Conservation (phyloP, 2,329 filamentous ascomycete genomes). For the Thielaviopsis euricoi region DNA sequence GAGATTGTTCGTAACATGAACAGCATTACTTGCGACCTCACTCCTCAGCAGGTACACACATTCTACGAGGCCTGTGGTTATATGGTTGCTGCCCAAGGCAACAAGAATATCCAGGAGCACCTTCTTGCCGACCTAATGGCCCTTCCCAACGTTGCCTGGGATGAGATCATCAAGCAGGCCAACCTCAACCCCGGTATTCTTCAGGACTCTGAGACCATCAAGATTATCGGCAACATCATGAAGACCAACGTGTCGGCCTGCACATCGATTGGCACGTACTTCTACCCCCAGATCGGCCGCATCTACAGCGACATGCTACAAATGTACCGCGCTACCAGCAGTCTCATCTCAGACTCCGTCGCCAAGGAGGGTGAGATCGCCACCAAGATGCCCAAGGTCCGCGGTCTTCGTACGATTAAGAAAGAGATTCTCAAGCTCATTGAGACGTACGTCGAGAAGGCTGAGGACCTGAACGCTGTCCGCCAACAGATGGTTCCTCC, state of each 20-base stretch:
- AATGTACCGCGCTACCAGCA: conserved; percentile 96
- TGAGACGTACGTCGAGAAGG: conserved; percentile 95
- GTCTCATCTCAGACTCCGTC: conserved; percentile 87
- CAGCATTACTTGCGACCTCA: conserved; percentile 89
- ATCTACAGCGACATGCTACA: conserved; percentile 98
- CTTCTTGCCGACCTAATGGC: conserved; percentile 85
- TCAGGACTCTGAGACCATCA: conserved; percentile 88
- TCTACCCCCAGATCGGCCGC: conserved; percentile 91
- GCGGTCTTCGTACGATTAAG: conserved; percentile 91
- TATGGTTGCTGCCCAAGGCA: conserved; percentile 96
- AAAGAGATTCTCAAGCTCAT: conserved; percentile 98
- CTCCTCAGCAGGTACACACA: conserved; percentile 92
- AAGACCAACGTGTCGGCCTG: conserved; percentile 99
- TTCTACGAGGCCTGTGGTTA: conserved; percentile 99
- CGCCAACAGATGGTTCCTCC: conserved; percentile 91
- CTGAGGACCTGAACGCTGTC: conserved; percentile 87
- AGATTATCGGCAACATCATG: conserved; percentile 99
- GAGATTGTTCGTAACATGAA: conserved; percentile 93
- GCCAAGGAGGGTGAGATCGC: conserved; percentile 51
- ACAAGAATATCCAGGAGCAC: conserved; percentile 84
- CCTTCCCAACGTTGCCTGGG: conserved; percentile 87
- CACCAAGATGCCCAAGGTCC: conserved; percentile 93
- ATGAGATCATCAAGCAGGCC: conserved; percentile 79
- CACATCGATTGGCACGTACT: conserved; percentile 89
- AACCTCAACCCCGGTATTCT: conserved; percentile 72